Percentiles rank a stretch among this genome's conserved stretches.
phyloP scores from a whole-genome alignment of 179 eudicot genomes.

The Drosera spatulata region DNA sequence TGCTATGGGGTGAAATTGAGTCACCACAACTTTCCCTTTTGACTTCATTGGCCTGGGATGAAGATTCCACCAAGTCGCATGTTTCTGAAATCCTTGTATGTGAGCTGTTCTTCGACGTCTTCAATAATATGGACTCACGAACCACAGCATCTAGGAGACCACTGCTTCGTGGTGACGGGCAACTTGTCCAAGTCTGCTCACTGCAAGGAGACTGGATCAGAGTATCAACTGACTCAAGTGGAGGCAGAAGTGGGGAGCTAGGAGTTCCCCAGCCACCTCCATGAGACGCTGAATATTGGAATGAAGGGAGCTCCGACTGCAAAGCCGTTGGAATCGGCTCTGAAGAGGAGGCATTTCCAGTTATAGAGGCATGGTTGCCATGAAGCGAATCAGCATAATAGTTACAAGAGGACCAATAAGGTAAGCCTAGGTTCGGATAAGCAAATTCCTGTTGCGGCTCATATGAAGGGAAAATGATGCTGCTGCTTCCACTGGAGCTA shows the following conservation, averaged over 20 bases:
- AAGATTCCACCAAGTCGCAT: conserved; percentile 29
- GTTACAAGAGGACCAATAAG: conserved; percentile 24
- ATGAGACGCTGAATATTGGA: conserved; percentile 63
- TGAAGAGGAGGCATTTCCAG: conserved; percentile 69
- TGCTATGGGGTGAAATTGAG: conserved; percentile 60
- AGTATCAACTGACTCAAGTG: conserved; percentile 52
- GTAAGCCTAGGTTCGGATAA: conserved; percentile 13
- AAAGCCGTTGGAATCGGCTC: conserved; percentile 54
- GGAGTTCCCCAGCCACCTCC: conserved; percentile 39
- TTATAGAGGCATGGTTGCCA: conserved; percentile 67
- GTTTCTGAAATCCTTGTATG: conserved; percentile 18
- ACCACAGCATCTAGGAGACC: conserved; percentile 72
- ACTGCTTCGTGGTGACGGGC: conserved; percentile 50
- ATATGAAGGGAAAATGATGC: conserved; percentile 17
- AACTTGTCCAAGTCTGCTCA: conserved; percentile 45
- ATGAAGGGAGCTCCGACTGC: conserved; percentile 96
- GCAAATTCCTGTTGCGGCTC: conserved; percentile 23
- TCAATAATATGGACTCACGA: conserved; percentile 38
- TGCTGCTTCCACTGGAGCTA: conserved; percentile 14
- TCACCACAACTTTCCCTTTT: conserved; percentile 46
- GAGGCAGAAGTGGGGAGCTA: conserved; percentile 47
- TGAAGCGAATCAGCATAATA: conserved; percentile 30
- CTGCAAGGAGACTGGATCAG: conserved; percentile 45
- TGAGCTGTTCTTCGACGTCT: conserved; percentile 22
- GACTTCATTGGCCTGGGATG: conserved; percentile 23